Conservation (phyloP, 2,329 filamentous ascomycete genomes). For the Stromatinia cepivora region DNA sequence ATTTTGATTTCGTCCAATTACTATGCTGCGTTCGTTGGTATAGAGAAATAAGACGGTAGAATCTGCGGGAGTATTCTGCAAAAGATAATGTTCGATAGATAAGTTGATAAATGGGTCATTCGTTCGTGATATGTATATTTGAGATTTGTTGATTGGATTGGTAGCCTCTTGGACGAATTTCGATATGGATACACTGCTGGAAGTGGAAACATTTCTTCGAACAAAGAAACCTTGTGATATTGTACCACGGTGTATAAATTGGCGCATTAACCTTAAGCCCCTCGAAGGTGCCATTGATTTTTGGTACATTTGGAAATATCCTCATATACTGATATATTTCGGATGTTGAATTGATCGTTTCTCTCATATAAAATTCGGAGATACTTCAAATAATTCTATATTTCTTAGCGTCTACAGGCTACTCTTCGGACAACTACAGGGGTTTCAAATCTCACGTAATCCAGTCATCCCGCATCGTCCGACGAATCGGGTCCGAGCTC, state of each 20-base stretch:
- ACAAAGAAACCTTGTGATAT: slow-evolving; percentile 8
- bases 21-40: slow-evolving; percentile 79
- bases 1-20: slow-evolving; percentile 96
- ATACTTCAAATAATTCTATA: background rate
- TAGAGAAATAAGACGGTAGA: slow-evolving; percentile 85
- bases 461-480: slow-evolving; percentile 18
- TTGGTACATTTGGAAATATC: background rate
- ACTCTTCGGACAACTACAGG: background rate
- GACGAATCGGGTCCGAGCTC: slow-evolving; percentile 28
- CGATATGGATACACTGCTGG: background rate
- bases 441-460: slow-evolving; percentile 2
- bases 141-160: slow-evolving; percentile 50
- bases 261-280: background rate
- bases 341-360: background rate
- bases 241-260: background rate
- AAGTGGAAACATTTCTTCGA: background rate
- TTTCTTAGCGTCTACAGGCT: background rate
- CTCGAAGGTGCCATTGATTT: slow-evolving; percentile 13
- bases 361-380: background rate
- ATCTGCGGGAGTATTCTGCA: slow-evolving; percentile 69
- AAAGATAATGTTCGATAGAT: slow-evolving; percentile 86
- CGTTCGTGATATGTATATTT: slow-evolving; percentile 71
- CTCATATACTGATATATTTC: background rate
- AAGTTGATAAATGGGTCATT: slow-evolving; percentile 85
- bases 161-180: slow-evolving; percentile 31